Conservation (phyloP, 1,284 basidiomycete genomes). For the Ustilago sp. region DNA sequence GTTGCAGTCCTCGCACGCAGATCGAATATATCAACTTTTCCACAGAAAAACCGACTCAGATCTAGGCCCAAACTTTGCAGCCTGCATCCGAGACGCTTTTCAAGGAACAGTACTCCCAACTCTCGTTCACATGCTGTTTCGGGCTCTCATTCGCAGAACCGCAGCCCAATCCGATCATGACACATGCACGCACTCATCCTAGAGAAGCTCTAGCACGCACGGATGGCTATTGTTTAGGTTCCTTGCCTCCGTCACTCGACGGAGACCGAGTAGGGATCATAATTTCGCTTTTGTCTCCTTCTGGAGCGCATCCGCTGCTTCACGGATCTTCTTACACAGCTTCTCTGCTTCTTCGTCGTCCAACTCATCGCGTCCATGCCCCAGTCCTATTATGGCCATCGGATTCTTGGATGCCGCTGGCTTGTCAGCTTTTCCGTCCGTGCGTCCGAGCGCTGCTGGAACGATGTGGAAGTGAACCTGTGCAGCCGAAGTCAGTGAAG, state of each 20-base stretch:
- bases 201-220: background rate
- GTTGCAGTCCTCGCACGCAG: constrained; percentile 1
- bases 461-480: constrained; percentile 84
- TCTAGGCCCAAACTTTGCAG: background rate
- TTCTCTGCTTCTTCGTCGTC: constrained; percentile 54
- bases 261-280: background rate
- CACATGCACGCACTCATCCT: background rate
- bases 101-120: background rate
- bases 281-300: constrained; percentile 23
- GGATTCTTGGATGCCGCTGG: constrained; percentile 23
- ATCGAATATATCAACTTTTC: constrained; percentile 26
- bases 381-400: constrained; percentile 36
- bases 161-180: background rate
- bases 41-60: background rate
- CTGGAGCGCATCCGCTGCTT: constrained; percentile 15
- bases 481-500: background rate
- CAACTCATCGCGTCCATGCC: constrained; percentile 59
- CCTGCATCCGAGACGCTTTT: background rate
- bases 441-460: constrained; percentile 75
- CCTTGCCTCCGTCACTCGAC: too few relatives aligned
- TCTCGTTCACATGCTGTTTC: background rate
- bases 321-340: constrained; percentile 31
- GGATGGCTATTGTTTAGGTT: too few relatives aligned
- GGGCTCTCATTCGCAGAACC: background rate
- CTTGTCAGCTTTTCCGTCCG: constrained; percentile 13